Percentiles rank a stretch among this genome's conserved stretches.
These are phyloP conservation scores for Gilbertella persicaria DNA, from an alignment of 371 early-diverging fungal species.

Conservation along the genomic window DNA sequence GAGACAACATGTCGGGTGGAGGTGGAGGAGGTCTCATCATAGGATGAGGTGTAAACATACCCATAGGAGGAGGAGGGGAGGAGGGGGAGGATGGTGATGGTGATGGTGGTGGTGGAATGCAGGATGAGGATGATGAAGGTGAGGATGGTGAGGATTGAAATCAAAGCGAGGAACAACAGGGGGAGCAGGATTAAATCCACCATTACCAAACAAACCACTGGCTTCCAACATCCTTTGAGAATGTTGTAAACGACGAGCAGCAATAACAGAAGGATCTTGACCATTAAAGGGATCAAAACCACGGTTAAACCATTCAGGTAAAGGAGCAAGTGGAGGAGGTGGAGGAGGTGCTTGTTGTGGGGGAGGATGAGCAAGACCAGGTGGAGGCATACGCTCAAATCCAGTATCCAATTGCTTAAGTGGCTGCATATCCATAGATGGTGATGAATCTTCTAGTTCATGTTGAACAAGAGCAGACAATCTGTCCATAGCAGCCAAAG, in stretches of 20 bases:
- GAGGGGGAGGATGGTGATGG: conserved; percentile 7
- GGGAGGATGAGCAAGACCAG: conserved; percentile 4
- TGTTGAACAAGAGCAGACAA: conserved; percentile 31
- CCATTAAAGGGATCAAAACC: conserved; percentile 47
- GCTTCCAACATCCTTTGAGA: conserved; percentile 57
- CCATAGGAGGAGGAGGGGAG: conserved; percentile 12
- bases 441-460: conserved; percentile 22
- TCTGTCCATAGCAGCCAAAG: conserved; percentile 39
- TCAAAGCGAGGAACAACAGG: conserved; percentile 21
- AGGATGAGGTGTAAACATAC: conserved; percentile 34
- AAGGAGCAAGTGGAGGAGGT: conserved; percentile 12
- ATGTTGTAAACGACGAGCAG: conserved; percentile 49
- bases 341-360: conserved; percentile 12
- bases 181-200: conserved; percentile 18
- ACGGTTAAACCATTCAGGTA: conserved; percentile 38
- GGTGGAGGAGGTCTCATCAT: conserved; percentile 31
- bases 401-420: conserved; percentile 8
- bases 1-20: conserved; percentile 16
- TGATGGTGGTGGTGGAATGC: conserved; percentile 17
- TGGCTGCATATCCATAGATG: conserved; percentile 6
- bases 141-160: conserved; percentile 7
- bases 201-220: conserved; percentile 40
- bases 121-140: conserved; percentile 6
- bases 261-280: conserved; percentile 44
- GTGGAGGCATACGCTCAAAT: conserved; percentile 23